Percentiles rank a stretch among this genome's conserved stretches.
Conservation (phyloP, 129 eudicot genomes). For the Daucus carota region DNA sequence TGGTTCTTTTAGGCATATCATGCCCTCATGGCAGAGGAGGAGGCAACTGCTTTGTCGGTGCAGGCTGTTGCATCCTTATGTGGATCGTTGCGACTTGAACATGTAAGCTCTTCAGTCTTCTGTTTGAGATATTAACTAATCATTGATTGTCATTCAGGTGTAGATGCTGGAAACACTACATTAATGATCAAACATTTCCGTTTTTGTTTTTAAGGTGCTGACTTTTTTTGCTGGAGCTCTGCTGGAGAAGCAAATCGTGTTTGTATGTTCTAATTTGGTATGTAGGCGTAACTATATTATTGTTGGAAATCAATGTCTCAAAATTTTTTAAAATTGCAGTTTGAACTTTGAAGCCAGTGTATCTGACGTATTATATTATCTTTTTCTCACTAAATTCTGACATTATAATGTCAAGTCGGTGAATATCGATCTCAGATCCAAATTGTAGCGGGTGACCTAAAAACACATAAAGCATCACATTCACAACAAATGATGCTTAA, state of each 20-base stretch:
- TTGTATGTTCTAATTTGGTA: conserved; percentile 86
- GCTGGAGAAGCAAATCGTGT: conserved; percentile 87
- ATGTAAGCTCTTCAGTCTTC: conserved; percentile 41
- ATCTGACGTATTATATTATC: neutral
- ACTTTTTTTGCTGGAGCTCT: conserved; percentile 88
- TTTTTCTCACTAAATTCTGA: neutral
- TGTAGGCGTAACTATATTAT: conserved; percentile 18
- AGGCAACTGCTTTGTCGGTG: conserved; percentile 89
- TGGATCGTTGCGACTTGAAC: conserved; percentile 94
- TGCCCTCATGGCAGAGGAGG: conserved; percentile 86
- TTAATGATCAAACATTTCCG: conserved; percentile 3
- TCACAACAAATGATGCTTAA: neutral
- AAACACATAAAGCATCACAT: too few species aligned
- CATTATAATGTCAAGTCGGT: neutral
- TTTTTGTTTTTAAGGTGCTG: conserved; percentile 47
- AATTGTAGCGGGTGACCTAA: neutral
- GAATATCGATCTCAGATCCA: neutral
- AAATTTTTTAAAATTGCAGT: too few species aligned
- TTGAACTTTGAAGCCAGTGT: neutral
- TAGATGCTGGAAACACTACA: neutral
- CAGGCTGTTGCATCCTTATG: conserved; percentile 88
- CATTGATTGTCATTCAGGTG: neutral
- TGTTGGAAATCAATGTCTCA: neutral
- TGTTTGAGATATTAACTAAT: neutral
- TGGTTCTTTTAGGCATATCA: conserved; percentile 50